These are phyloP conservation scores for Cyclocybe cylindracea DNA, from an alignment of 768 basidiomycete genomes.

Conservation along the genomic window DNA sequence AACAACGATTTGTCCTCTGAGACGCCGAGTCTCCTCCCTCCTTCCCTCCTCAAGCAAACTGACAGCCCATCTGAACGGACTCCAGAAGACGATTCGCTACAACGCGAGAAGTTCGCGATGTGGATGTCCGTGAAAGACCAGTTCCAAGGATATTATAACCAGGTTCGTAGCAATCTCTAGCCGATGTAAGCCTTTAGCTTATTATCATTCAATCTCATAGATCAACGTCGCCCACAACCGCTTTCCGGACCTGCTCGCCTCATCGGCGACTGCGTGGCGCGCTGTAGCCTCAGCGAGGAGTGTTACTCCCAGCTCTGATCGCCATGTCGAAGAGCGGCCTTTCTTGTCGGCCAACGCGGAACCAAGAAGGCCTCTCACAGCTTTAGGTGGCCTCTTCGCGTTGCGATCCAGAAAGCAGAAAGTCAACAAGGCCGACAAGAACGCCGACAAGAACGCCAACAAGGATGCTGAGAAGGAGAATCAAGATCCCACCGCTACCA, in stretches of 20 bases:
- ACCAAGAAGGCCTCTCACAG: not conserved
- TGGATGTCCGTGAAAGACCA: slow-evolving; percentile 24
- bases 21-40: slow-evolving; percentile 11
- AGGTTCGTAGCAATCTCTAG: slow-evolving; percentile 17
- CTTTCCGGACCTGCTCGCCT: slow-evolving; percentile 25
- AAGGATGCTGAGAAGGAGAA: not conserved
- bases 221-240: slow-evolving; percentile 24
- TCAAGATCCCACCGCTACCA: not conserved
- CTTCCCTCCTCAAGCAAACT: not conserved
- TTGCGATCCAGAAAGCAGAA: not conserved
- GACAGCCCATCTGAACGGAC: not conserved
- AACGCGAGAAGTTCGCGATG: slow-evolving; percentile 7
- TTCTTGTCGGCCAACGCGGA: not conserved
- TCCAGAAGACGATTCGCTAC: not conserved
- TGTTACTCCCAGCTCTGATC: slow-evolving; percentile 12
- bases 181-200: not conserved
- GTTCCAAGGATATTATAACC: slow-evolving; percentile 29
- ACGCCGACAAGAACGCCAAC: not conserved
- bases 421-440: not conserved
- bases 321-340: not conserved
- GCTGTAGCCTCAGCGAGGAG: slow-evolving; percentile 17
- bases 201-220: slow-evolving; percentile 14
- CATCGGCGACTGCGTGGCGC: slow-evolving; percentile 30
- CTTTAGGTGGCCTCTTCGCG: not conserved
- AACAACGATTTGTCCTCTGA: slow-evolving; percentile 25